Base-by-base conservation (phyloP, 495 filamentous ascomycete genomes). In the Penicillium atrosanguineum region DNA sequence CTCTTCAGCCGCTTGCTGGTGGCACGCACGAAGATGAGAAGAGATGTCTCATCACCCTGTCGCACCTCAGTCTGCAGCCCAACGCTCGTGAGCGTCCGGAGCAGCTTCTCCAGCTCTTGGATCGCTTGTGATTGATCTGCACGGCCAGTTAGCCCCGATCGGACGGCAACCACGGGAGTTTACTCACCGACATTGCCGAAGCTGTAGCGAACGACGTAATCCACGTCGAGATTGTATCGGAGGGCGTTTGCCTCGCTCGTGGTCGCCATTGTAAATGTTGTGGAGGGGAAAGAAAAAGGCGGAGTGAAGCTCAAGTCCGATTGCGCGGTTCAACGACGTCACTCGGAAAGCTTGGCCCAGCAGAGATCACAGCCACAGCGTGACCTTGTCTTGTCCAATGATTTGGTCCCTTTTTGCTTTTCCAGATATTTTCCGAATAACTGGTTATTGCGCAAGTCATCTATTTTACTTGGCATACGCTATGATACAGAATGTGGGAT, bases 131-230 rank as follows among this genome's bases (percentile, higher is more conserved):
- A 65, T 55, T 81, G 81, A 56, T 88, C 90, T 90, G 61, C 18
- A 44, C 23, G 40, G 39, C 38, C 7, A 26, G 15, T 50, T 36
- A 50, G 28, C 18, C 4, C 2, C 15, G 42, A 44, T n/a, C 23
- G 14, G 21, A 11, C 19, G 14, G 42, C 6, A 20, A 44, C 42
- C 6, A 23, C 9, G 26, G n/a, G 20, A n/a, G 34, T 18, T 18
- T 6, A 38, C 79, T 59, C 68, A 90, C 89, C 79, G 40, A 75
- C 79, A 25, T 78, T 74, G 31, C 80, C 78, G 59, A 95, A 87
- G 46, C 81, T 76, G 69, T 92, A 97, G 50, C 80, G 78, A 53
- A 98, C 85, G 56, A 97, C 92, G 77, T 95, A 98, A 80, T 98
- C 94, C 55, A 96, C 92, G 62, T 87, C 76, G 59, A 84, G 76